Evolutionary conservation across 208 protist species (phyloP).

Genomic region (Trichomonas vaginalis): DNA sequence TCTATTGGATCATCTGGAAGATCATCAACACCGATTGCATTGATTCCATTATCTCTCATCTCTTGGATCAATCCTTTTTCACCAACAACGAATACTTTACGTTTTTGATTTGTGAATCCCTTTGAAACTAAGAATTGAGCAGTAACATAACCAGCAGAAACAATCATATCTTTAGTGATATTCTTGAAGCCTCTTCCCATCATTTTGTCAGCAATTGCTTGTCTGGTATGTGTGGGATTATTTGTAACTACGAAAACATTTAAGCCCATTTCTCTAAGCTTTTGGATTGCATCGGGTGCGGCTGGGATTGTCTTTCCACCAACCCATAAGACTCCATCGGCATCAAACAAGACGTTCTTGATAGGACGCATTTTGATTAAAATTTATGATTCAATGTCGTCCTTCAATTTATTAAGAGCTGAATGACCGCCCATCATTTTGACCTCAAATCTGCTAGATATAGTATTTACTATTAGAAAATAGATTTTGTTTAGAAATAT

Average conservation of each 20-base stretch:
- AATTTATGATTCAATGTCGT: not conserved
- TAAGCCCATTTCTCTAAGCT: not conserved
- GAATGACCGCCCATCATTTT: not conserved
- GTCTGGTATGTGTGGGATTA: not conserved
- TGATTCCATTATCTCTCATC: not conserved
- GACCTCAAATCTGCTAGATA: too few species aligned
- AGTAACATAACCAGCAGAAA: constrained; percentile 2
- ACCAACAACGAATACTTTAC: not conserved
- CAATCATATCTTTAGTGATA: not conserved
- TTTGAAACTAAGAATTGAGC: not conserved
- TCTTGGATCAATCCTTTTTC: not conserved
- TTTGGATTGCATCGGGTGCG: not conserved
- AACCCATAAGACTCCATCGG: not conserved
- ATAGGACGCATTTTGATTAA: not conserved
- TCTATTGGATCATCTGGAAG: not conserved
- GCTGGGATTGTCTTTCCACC: not conserved
- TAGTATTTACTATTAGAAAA: too few species aligned
- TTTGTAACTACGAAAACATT: not conserved
- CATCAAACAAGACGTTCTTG: not conserved
- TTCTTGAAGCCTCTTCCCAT: not conserved
- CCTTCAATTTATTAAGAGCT: not conserved
- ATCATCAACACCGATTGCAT: not conserved
- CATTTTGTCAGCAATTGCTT: not conserved
- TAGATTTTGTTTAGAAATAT: not conserved
- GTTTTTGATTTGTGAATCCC: not conserved